Conservation (phyloP, 257 asterid species). For the Phtheirospermum japonicum region DNA sequence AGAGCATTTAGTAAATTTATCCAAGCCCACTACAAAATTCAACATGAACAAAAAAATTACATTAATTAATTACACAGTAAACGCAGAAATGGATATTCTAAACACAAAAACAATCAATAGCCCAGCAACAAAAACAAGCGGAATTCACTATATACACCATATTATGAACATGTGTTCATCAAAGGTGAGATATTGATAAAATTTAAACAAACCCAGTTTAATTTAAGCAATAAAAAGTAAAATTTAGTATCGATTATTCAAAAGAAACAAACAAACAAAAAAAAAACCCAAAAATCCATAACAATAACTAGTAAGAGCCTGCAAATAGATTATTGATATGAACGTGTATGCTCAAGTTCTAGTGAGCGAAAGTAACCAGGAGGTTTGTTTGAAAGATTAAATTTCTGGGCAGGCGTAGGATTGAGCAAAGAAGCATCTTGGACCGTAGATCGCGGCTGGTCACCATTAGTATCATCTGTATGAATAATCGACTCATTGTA, state of each 20-base stretch:
- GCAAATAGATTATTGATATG: no score
- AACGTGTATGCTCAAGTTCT: no score
- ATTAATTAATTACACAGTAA: neutral
- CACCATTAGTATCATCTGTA: constrained; percentile 22
- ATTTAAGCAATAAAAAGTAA: no score
- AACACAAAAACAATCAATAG: neutral
- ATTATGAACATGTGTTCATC: constrained; percentile 7
- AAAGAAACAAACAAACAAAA: no score
- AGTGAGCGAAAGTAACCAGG: constrained; percentile 34
- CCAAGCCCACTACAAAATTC: constrained; percentile 42
- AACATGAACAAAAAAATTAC: constrained; percentile 9
- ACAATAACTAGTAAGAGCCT: no score
- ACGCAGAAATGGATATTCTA: no score
- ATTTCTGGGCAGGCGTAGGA: constrained; percentile 32
- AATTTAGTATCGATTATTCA: no score
- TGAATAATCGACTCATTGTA: constrained; percentile 57
- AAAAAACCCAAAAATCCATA: no score
- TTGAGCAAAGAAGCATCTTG: constrained; percentile 28
- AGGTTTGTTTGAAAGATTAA: constrained; percentile 34
- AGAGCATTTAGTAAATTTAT: constrained; percentile 56
- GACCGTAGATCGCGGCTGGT: constrained; percentile 26
- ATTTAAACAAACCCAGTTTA: neutral
- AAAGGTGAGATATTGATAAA: constrained; percentile 1
- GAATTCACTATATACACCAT: constrained; percentile 15
- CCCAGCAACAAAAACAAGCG: constrained; percentile 1